Evolutionary conservation across 208 protist genomes (phyloP).

Genomic region (Trypanosoma congolense): DNA sequence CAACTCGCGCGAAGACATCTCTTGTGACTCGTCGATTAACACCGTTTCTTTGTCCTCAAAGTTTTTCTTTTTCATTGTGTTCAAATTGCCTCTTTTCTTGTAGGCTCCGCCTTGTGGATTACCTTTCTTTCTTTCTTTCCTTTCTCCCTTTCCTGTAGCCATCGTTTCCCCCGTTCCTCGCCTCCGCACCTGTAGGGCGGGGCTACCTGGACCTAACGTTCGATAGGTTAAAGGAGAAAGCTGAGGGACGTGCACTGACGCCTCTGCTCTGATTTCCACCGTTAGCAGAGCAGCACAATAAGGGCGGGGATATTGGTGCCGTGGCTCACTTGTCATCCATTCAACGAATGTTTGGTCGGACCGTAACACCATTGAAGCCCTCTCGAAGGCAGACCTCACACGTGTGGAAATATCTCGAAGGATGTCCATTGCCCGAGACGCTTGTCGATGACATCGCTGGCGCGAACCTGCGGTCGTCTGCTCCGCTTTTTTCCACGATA

Average conservation of each 20-base stretch:
- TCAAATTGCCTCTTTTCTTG: not conserved
- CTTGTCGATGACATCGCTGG: conserved; percentile 77
- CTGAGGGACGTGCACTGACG: no score
- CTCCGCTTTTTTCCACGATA: conserved; percentile 52
- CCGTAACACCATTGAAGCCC: conserved; percentile 18
- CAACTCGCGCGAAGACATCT: no score
- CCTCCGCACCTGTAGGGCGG: no score
- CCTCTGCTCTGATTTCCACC: no score
- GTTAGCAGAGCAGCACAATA: no score
- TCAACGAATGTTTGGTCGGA: conserved; percentile 15
- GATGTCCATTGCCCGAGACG: conserved; percentile 41
- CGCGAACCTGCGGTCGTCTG: conserved; percentile 47
- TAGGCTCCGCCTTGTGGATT: not conserved
- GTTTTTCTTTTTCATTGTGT: not conserved
- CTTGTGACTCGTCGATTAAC: no score
- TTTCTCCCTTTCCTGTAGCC: not conserved
- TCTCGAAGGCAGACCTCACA: conserved; percentile 24
- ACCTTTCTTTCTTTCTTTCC: not conserved
- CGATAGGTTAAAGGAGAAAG: no score
- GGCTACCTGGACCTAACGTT: no score
- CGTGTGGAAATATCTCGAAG: conserved; percentile 76
- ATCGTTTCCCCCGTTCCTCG: no score
- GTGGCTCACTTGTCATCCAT: not conserved
- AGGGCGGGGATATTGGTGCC: no score
- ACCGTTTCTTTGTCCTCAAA: not conserved